These are phyloP conservation scores for Colletotrichum spinosum DNA, from an alignment of 2,329 filamentous ascomycete species.

Conservation along the genomic window DNA sequence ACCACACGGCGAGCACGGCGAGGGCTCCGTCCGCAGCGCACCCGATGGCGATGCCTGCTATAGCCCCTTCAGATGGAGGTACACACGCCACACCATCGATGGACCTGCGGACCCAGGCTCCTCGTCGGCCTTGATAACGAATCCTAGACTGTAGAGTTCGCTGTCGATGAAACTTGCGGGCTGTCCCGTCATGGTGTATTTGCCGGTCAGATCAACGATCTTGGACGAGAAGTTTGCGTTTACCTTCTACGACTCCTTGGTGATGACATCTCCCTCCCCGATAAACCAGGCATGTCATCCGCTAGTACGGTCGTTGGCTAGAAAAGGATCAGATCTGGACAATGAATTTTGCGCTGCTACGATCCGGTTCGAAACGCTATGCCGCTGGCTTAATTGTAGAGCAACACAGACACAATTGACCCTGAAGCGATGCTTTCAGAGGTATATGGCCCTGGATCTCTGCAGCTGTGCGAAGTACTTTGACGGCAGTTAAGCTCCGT, in stretches of 20 bases:
- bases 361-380: background rate
- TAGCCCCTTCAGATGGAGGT: background rate
- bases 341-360: too few relatives aligned
- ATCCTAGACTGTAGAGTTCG: slow-evolving; percentile 23
- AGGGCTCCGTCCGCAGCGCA: slow-evolving; percentile 9
- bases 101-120: background rate
- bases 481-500: too few relatives aligned
- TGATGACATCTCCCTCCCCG: slow-evolving; percentile 17
- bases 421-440: too few relatives aligned
- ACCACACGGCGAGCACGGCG: slow-evolving; percentile 20
- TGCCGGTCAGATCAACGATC: slow-evolving; percentile 23
- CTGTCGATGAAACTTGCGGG: slow-evolving; percentile 26
- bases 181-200: slow-evolving; percentile 17
- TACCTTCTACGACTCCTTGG: background rate
- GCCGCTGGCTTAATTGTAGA: too few relatives aligned
- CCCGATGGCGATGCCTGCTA: slow-evolving; percentile 25
- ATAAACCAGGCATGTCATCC: slow-evolving; percentile 30
- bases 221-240: slow-evolving; percentile 24
- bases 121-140: slow-evolving; percentile 19
- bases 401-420: too few relatives aligned
- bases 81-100: background rate
- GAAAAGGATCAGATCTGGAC: background rate
- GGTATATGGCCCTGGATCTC: too few relatives aligned
- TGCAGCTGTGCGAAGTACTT: too few relatives aligned
- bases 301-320: slow-evolving; percentile 25